Base-by-base conservation (phyloP, 306 rosid genomes). In the Citrullus mucosospermus region DNA sequence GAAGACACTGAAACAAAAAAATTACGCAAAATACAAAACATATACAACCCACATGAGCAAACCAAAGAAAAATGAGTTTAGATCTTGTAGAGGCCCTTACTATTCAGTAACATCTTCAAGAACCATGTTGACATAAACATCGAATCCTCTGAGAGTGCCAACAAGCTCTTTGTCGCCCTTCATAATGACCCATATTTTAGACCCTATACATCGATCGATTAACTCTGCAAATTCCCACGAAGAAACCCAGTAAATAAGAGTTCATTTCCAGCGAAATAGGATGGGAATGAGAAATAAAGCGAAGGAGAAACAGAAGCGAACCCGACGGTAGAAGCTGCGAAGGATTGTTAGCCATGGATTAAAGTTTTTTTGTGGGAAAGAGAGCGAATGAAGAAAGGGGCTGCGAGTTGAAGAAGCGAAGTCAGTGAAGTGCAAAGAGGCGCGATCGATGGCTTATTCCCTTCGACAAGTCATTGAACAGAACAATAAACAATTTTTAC, bases 91-190 rank as follows among this genome's bases (percentile, higher is more conserved):
- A 75, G 51, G 39, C 28, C 1, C 98, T 83, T 88, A 94, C 98
- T 92, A 94, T 86, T 94, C 97, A 59, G 96, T 91, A 81, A 94
- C 98, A 84, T 94, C 98, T 88, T 92, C 97, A 66, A 94, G 98
- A 76, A 94, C 98, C 98, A 94, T 92, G 85, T 94, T 94, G 80
- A 94, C 97, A 75, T 94, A 92, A 39, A 94, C 97, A 87, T 94
- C 98, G 81, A 94, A 94, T 9, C 98, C 98, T 76, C 86, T 89
- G 34, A 92, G 96, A 78, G 95, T 94, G 22, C 98, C 98, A 34
- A 94, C 98, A 20, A 94, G 97, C 87, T 94, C 98, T 88, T 94
- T 94, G 89, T 94, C 98, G 9, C 97, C 97, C 83, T 94, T 94
- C 98, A 94, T 94, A 79, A 94, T 92, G 78, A 94, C 98, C 98